A percentile compares a stretch with the other conserved stretches of the same genome.
Conservation (phyloP, 305 asterid genomes). For the Fraxinus platypoda region DNA sequence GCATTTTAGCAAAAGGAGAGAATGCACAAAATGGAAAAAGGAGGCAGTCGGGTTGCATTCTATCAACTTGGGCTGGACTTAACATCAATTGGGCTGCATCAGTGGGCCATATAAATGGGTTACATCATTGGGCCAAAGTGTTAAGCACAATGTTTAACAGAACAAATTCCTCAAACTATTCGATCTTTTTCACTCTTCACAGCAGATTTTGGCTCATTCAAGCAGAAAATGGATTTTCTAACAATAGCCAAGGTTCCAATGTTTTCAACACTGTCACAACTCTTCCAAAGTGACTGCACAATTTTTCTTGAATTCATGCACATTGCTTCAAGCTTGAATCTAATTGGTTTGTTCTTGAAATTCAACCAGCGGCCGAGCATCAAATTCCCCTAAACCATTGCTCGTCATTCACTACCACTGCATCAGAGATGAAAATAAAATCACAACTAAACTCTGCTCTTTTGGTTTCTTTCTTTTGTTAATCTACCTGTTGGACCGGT, state of each 20-base stretch:
- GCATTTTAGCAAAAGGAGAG: too few species aligned
- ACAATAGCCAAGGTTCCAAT: conserved; percentile 53
- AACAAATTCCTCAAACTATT: conserved; percentile 68
- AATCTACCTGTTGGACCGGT: background rate
- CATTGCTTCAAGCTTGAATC: conserved; percentile 70
- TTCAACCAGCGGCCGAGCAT: conserved; percentile 36
- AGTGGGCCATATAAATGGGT: too few species aligned
- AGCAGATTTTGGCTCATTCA: conserved; percentile 19
- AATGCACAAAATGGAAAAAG: too few species aligned
- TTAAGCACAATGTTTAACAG: too few species aligned
- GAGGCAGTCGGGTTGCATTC: too few species aligned
- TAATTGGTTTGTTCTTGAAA: conserved; percentile 59
- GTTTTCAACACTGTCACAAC: conserved; percentile 63
- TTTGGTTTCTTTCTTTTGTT: background rate
- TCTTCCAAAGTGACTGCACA: conserved; percentile 80
- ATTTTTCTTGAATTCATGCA: conserved; percentile 26
- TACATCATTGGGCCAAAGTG: too few species aligned
- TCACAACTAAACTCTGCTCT: background rate
- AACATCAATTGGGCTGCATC: too few species aligned
- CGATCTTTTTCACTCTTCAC: conserved; percentile 47
- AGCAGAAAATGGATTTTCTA: conserved; percentile 37
- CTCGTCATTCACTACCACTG: background rate
- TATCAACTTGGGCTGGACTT: too few species aligned
- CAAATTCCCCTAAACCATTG: conserved; percentile 40
- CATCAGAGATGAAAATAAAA: background rate